A percentile compares a stretch with the other conserved stretches of the same genome.
Evolutionary conservation across 257 asterid genomes (phyloP).

Genomic region (Solanum dulcamara): DNA sequence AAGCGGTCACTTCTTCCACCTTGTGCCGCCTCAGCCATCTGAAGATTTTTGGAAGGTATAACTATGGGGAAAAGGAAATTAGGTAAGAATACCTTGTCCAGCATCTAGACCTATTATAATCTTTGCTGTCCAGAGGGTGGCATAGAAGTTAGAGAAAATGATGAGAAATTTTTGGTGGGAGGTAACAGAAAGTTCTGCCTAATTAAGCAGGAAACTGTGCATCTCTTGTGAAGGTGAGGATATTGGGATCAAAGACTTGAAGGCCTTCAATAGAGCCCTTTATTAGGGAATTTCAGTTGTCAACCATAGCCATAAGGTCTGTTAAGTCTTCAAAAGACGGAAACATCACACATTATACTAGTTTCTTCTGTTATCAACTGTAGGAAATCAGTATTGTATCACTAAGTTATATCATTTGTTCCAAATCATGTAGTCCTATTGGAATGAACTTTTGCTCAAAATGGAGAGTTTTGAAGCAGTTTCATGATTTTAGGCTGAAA

Average conservation of each 20-base stretch:
- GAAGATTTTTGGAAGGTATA: neutral
- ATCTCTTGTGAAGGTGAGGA: neutral
- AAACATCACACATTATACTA: neutral
- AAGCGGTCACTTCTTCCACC: neutral
- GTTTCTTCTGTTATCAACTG: neutral
- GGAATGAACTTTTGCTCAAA: neutral
- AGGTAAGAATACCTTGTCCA: neutral
- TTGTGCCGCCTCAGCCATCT: neutral
- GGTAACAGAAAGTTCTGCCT: neutral
- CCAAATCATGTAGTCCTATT: neutral
- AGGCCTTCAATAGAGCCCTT: neutral
- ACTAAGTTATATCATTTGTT: neutral
- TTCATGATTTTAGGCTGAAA: neutral
- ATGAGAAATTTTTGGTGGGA: neutral
- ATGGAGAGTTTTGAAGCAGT: neutral
- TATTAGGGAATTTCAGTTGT: neutral
- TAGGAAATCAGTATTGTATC: neutral
- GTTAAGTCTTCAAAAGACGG: neutral
- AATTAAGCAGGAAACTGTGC: neutral
- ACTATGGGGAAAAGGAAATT: neutral
- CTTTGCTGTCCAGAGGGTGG: neutral
- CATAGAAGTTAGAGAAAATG: neutral
- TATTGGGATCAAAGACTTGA: neutral
- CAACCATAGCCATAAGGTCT: neutral
- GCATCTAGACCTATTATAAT: neutral